Conservation (phyloP, 805 yeast species). For the Saccharomycopsis malanga region DNA sequence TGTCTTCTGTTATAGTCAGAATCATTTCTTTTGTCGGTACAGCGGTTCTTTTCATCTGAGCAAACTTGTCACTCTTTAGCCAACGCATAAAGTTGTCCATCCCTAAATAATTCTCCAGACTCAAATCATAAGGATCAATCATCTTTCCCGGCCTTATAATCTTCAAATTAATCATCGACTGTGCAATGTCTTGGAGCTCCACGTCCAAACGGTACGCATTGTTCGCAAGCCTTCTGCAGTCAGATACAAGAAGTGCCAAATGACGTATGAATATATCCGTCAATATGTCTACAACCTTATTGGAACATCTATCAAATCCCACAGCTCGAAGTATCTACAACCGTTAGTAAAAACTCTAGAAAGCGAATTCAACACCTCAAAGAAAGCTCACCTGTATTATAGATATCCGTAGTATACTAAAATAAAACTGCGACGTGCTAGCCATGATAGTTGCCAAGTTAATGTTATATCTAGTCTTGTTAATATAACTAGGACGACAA, state of each 20-base stretch:
- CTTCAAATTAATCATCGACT: conserved; percentile 59
- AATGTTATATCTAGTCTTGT: no score
- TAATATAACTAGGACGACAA: no score
- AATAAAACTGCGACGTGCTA: conserved; percentile 36
- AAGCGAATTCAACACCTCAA: not conserved
- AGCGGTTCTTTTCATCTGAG: conserved; percentile 35
- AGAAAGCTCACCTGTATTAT: conserved; percentile 42
- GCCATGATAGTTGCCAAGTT: no score
- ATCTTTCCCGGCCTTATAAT: conserved; percentile 51
- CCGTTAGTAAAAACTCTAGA: no score
- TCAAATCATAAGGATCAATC: conserved; percentile 49
- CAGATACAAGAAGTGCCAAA: conserved; percentile 45
- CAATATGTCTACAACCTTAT: conserved; percentile 63
- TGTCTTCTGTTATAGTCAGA: conserved; percentile 28
- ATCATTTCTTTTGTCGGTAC: conserved; percentile 26
- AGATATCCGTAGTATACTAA: conserved; percentile 41
- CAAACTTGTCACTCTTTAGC: conserved; percentile 42
- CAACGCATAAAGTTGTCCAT: conserved; percentile 48
- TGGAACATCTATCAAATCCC: conserved; percentile 78
- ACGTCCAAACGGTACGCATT: conserved; percentile 41
- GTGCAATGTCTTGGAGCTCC: conserved; percentile 59
- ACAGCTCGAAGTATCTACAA: conserved; percentile 63
- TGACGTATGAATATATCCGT: conserved; percentile 70
- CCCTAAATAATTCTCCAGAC: conserved; percentile 40
- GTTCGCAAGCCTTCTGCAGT: conserved; percentile 44